Base-by-base conservation (phyloP, 805 yeast species). In the Starmera caribaea region DNA sequence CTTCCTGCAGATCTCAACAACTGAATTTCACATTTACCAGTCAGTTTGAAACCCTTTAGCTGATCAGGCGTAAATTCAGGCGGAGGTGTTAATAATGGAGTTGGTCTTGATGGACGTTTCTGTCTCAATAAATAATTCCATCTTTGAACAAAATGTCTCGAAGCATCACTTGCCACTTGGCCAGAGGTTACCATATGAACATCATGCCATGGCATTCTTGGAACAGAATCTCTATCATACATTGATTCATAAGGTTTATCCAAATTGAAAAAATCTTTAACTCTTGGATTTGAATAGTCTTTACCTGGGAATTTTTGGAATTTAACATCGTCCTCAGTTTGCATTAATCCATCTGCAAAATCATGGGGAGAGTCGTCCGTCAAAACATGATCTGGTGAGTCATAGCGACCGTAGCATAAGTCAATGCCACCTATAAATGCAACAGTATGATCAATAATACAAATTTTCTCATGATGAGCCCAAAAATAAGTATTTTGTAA, bases 181-280 rank as follows among this genome's bases (percentile, higher is more conserved):
- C 99, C 99, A 3, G 89, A 76, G 1, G 94, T 79, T 63, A 88
- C 78, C 95, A 89, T 92, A 49, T 92, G 97, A 31, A 92, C 86
- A 69, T 92, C 99, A 60, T 92, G 99, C 99, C 98, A 92, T 9
- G 98, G 98, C 99, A 92, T 92, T 51, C 99, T 74, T 3, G 98
- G 97, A 16, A 75, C 71, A 15, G 59, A 59, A 13, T 72, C 66
- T 44, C 99, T 73, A 58, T 92, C 95, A 54, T 87, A 87, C 92
- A 90, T 82, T 16, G 86, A 85, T 38, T 86, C 94, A 53, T 80
- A 87, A 2, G 98, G 97, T 49, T 79, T 76, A 46, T 88, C 86
- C 42, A 92, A 68, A 4, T 72, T 80, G 53, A 58, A 73, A 57
- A 92, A 92, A 58, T 92, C 99, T 51, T 81, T 81, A 13, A 84